Base-by-base conservation (phyloP, 331 rosid species). In the Acacia concinna region DNA sequence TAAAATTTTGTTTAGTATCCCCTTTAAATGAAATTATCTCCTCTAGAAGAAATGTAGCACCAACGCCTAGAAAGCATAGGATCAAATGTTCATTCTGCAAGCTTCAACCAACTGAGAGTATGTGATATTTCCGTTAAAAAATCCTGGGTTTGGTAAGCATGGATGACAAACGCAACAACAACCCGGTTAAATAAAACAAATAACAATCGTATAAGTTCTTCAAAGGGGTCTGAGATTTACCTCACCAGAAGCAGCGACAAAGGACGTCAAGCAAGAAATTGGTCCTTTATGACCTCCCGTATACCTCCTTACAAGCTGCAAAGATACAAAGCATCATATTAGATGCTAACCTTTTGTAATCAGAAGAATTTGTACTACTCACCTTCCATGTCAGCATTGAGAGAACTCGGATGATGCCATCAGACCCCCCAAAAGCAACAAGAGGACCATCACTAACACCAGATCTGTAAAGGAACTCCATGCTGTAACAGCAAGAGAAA, bases 301-400 rank as follows among this genome's bases (percentile, higher is more conserved):
- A 83, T 93, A 96, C 83, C 97, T 87, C 84, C 99, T 87, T 62
- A 87, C 97, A 75, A 95, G 97, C 97, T 95, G 90, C 87, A 85
- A 67, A 76, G 88, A 88, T 86, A 32, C 10, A 11, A 35, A 66
- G 84, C 37, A 79, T 80, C 81, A 60, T 11, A 41, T 86, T 82
- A 76, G 28, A 35, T 4, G 31, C 31, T 67, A 38, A 67, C 44
- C 41, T 21, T 5, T 11, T 21, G 49, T 38, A 21, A 21, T 67
- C 7, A 67, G 20, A 35, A 67, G 51, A 37, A 38, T 67, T 67
- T 67, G 11, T 37, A 37, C 51, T 21, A 67, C 51, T 12, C 72
- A 90, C 99, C 98, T 91, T 93, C 99, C 99, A 96, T 28, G 99
- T 93, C 81, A 96, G 87, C 98, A 96, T 93, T 75, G 99, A 96